These are phyloP conservation scores for Theobroma cacao DNA, from an alignment of 345 rosid species.

Conservation along the genomic window DNA sequence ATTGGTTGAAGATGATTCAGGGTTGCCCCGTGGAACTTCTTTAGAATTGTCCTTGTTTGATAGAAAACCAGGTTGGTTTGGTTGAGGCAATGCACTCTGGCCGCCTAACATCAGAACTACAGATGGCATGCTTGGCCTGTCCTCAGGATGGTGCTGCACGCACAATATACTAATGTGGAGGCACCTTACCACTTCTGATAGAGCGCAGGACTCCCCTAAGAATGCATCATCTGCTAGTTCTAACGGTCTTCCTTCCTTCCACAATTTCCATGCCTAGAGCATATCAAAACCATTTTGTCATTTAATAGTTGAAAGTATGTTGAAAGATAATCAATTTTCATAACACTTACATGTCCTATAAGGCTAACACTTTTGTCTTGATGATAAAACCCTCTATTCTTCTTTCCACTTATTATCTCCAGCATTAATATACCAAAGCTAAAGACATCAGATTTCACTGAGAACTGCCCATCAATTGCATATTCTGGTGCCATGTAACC, in stretches of 20 bases:
- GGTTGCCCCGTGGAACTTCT: slow-evolving; percentile 21
- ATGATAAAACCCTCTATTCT: slow-evolving; percentile 32
- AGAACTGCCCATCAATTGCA: slow-evolving; percentile 38
- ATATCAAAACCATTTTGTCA: neutral
- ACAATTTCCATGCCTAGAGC: slow-evolving; percentile 41
- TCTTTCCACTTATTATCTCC: too few relatives aligned
- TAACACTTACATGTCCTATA: slow-evolving; percentile 27
- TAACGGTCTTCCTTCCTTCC: slow-evolving; percentile 27
- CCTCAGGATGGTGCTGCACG: slow-evolving; percentile 39
- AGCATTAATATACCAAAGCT: slow-evolving; percentile 39
- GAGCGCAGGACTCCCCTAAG: neutral
- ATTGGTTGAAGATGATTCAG: slow-evolving; percentile 18
- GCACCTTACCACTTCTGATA: slow-evolving; percentile 29
- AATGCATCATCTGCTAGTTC: slow-evolving; percentile 21
- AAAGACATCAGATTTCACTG: slow-evolving; percentile 42
- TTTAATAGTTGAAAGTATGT: too few relatives aligned
- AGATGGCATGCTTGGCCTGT: slow-evolving; percentile 41
- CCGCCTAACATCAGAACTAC: slow-evolving; percentile 48
- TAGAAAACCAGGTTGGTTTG: slow-evolving; percentile 45
- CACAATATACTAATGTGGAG: slow-evolving; percentile 45
- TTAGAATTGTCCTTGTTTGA: slow-evolving; percentile 19
- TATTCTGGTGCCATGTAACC: too few relatives aligned
- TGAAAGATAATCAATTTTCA: too few relatives aligned
- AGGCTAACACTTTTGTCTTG: slow-evolving; percentile 19
- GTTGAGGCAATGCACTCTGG: slow-evolving; percentile 32